phyloP scores from a whole-genome alignment of 2,329 filamentous ascomycete species.

The Huntiella decipiens region DNA sequence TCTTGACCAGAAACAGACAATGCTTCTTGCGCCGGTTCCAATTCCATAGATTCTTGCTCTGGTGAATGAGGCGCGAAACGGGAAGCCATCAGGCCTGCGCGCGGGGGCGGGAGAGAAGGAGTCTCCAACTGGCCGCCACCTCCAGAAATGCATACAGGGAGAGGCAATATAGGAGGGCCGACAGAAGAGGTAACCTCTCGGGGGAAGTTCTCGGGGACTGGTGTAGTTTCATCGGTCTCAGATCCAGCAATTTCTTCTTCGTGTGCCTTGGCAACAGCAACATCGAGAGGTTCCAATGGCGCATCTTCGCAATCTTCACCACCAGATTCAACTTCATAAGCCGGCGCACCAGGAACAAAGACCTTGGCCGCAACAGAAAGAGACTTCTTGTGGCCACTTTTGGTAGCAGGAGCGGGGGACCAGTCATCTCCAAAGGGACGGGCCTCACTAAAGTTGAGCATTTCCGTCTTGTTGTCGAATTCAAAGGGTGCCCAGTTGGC shows the following conservation, averaged over 20 bases:
- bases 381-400: slow-evolving; percentile 26
- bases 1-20: slow-evolving; percentile 12
- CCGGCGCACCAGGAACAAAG: slow-evolving; percentile 34
- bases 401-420: slow-evolving; percentile 19
- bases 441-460: slow-evolving; percentile 32
- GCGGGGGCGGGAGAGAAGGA: slow-evolving; percentile 12
- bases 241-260: not conserved
- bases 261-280: not conserved
- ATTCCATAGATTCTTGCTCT: slow-evolving; percentile 20
- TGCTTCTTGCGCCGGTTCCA: slow-evolving; percentile 11
- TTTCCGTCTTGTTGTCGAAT: slow-evolving; percentile 30
- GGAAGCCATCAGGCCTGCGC: slow-evolving; percentile 22
- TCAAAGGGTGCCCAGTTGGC: slow-evolving; percentile 42
- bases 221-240: slow-evolving; percentile 8
- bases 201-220: slow-evolving; percentile 11
- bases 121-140: slow-evolving; percentile 12
- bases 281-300: slow-evolving; percentile 6
- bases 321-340: slow-evolving; percentile 14
- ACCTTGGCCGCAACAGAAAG: slow-evolving; percentile 54
- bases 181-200: slow-evolving; percentile 10
- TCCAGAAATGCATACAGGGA: slow-evolving; percentile 10
- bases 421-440: slow-evolving; percentile 31
- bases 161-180: slow-evolving; percentile 10
- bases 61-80: slow-evolving; percentile 25
- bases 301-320: slow-evolving; percentile 13